Conservation (phyloP, 352 stramenopile species). For the Phytophthora quininea region DNA sequence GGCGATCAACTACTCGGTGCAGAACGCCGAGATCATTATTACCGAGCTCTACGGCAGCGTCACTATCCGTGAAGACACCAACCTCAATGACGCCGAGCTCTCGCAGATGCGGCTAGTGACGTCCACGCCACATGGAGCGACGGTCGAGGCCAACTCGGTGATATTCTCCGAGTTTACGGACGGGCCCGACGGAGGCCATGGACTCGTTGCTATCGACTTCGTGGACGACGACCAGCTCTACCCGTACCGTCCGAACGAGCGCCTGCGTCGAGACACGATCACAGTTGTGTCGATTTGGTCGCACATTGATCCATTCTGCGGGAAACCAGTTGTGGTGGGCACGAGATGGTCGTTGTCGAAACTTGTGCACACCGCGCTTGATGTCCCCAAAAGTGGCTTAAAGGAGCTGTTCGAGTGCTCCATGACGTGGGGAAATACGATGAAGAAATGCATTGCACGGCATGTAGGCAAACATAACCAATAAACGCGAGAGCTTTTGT, state of each 20-base stretch:
- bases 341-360: conserved; percentile 27
- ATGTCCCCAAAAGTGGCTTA: conserved; percentile 16
- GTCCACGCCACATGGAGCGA: conserved; percentile 15
- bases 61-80: conserved; percentile 52
- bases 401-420: conserved; percentile 23
- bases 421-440: conserved; percentile 23
- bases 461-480: conserved; percentile 7
- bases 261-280: conserved; percentile 36
- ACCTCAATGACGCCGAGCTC: conserved; percentile 40
- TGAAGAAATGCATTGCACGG: conserved; percentile 26
- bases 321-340: conserved; percentile 23
- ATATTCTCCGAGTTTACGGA: conserved; percentile 28
- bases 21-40: conserved; percentile 58
- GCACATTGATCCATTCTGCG: neutral
- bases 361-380: conserved; percentile 14
- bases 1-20: conserved; percentile 42
- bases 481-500: too few species aligned
- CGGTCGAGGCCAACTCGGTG: conserved; percentile 23
- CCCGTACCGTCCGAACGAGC: conserved; percentile 34
- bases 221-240: conserved; percentile 49
- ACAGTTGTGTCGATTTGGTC: conserved; percentile 18
- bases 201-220: conserved; percentile 25
- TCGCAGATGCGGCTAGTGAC: conserved; percentile 47
- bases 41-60: conserved; percentile 54
- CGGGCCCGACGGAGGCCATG: conserved; percentile 6